Conservation (phyloP, 345 rosid genomes). For the Salix udensis region DNA sequence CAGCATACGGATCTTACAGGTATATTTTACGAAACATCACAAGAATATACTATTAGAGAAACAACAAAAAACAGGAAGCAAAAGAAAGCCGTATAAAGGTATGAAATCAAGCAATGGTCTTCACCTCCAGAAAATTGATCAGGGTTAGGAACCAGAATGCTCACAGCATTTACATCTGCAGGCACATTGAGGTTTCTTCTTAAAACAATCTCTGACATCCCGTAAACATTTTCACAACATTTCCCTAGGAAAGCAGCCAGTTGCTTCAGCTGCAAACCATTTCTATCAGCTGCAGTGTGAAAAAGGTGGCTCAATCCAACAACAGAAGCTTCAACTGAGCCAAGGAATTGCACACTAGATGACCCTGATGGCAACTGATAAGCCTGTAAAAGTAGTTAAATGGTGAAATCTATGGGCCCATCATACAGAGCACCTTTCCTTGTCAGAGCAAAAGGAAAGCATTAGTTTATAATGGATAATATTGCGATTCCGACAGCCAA, state of each 20-base stretch:
- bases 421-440: neutral
- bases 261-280: conserved; percentile 63
- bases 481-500: neutral
- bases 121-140: conserved; percentile 52
- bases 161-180: conserved; percentile 76
- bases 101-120: conserved; percentile 8
- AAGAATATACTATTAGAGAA: neutral
- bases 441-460: neutral
- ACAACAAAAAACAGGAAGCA: neutral
- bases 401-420: neutral
- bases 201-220: conserved; percentile 63
- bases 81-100: neutral
- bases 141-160: conserved; percentile 64
- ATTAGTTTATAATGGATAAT: neutral
- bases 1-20: neutral
- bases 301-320: conserved; percentile 87
- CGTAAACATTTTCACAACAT: conserved; percentile 45
- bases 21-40: neutral
- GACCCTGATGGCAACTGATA: conserved; percentile 23
- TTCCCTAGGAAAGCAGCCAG: conserved; percentile 61
- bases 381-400: conserved; percentile 26
- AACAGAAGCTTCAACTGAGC: conserved; percentile 71
- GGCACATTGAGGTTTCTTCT: conserved; percentile 69
- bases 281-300: conserved; percentile 48
- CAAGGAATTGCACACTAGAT: conserved; percentile 38